Base-by-base conservation (phyloP, 83 land plant genomes). In the Thuja plicata region DNA sequence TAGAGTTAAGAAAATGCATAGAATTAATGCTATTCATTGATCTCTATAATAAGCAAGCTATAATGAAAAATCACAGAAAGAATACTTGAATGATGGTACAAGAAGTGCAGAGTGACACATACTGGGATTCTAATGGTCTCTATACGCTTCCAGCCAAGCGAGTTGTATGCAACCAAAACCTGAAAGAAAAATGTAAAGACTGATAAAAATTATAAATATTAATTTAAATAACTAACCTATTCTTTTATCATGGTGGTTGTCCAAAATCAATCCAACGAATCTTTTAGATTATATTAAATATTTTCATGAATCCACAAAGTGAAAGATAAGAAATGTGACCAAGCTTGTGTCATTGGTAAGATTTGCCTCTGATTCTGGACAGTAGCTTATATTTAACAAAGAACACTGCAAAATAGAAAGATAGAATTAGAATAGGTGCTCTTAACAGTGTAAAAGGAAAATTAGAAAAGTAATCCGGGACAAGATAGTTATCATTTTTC, bases 131-230 rank as follows among this genome's bases (percentile, higher is more conserved):
- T 94, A 55, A 97, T 88, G 9, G 93, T 89, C 85, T 96, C 98
- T 76, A 94, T 90, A 66, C 99, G 89, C 84, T 90, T 89, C 99
- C 98, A 97, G n/a, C 97, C 99, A 81, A 97, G 94, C 89, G 98
- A 89, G 86, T 97, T 97, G 89, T 97, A 97, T 13, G 92, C 92
- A 88, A 95, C 89, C 81, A 97, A 92, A 48, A 94, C 95, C 99
- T 97, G 90, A 21, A 87, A 60, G 83, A 86, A n/a, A 40, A 24
- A 88, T 10, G 55, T 35, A 80, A 40, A 80, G 50, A 30, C 81
- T 3, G 19, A 30, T 34, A 30, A 43, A 43, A 0, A 43, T 43
- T 43, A 43, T 43, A 46, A 52, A 41, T 43, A 40, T 48, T 40
- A 12, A 4, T 38, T 27, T 30, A 86, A 48, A 52, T 27, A 86